Evolutionary conservation across 805 yeast species (phyloP), one percentile per base, ranked within the genome.

Genomic region (Komagataella mondaviorum): DNA sequence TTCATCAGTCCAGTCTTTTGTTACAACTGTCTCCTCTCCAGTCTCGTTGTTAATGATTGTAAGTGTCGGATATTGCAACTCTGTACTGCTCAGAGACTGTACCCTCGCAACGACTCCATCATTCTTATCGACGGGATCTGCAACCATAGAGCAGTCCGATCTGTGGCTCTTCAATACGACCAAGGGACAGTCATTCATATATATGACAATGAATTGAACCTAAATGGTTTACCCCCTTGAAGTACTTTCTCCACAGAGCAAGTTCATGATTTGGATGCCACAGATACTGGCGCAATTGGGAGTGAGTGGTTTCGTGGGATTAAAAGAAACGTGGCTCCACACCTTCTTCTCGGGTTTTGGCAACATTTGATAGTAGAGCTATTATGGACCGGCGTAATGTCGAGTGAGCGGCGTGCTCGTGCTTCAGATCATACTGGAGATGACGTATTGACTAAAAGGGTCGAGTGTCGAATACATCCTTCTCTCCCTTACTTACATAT

Each of bases 1-100:
- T 17, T 55, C 57, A 8, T 51, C 51, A 16, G 59, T 56, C 54
- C 55, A 57, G 6, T 52, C 55, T 22, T 54, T 43, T 22, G 36
- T 45, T 4, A 48, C 54, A 1, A 48, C 52, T 4, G 53, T 53
- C 16, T 51, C 51, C 3, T 48, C 49, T n/a, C 51, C 46, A 12
- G 50, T 24, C 12, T 46, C 52, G 16, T 48, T 46, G n/a, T 51
- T 50, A n/a, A 30, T 39, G n/a, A 52, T 46, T 17, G 46, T n/a
- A 18, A 48, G 23, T 4, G 23, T 45, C 14, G 39, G 39, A 30
- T 30, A 30, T 12, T 30, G 39, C 12, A 8, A 30, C 14, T 30
- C 39, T 30, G 39, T 7, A 7, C 39, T 8, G 14, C 39, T 30
- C 10, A 30, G 3, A 30, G 39, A 8, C 5, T 8, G 39, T 30